phyloP scores from a whole-genome alignment of 2,329 filamentous ascomycete species.

The Fusarium nematophilum region DNA sequence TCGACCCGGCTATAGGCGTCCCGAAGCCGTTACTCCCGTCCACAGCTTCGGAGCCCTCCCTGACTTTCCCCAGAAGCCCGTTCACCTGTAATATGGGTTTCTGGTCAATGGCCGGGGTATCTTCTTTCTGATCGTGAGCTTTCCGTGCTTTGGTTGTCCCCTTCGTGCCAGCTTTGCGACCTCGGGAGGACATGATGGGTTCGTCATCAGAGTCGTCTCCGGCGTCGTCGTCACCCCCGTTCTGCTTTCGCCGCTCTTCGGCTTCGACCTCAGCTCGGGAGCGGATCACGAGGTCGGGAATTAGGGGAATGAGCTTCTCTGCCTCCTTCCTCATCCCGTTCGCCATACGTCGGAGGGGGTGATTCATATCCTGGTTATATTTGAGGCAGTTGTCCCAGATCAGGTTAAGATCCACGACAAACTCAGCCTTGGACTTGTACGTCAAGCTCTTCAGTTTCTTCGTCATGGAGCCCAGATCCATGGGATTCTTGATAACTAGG shows the following conservation, averaged over 20 bases:
- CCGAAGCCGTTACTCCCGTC: slow-evolving; percentile 88
- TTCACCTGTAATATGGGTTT: slow-evolving; percentile 79
- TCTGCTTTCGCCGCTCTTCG: slow-evolving; percentile 85
- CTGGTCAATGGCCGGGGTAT: slow-evolving; percentile 79
- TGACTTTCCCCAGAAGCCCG: slow-evolving; percentile 68
- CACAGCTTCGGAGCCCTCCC: slow-evolving; percentile 80
- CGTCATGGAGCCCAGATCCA: slow-evolving; percentile 98
- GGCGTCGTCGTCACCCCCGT: slow-evolving; percentile 83
- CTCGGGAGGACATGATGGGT: slow-evolving; percentile 97
- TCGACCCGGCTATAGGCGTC: slow-evolving; percentile 80
- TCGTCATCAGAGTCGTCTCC: slow-evolving; percentile 96
- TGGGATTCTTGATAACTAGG: slow-evolving; percentile 91
- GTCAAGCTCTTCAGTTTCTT: slow-evolving; percentile 89
- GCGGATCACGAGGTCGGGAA: slow-evolving; percentile 90
- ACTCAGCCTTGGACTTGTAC: slow-evolving; percentile 93
- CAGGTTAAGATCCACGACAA: slow-evolving; percentile 90
- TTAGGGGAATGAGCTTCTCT: slow-evolving; percentile 93
- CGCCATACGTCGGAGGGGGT: slow-evolving; percentile 91
- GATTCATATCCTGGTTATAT: slow-evolving; percentile 91
- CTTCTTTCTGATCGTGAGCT: slow-evolving; percentile 80
- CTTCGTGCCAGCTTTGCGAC: slow-evolving; percentile 83
- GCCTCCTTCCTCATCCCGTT: slow-evolving; percentile 97
- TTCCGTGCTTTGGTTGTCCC: slow-evolving; percentile 83
- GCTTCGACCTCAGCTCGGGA: slow-evolving; percentile 95
- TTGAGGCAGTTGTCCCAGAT: slow-evolving; percentile 98